phyloP scores from a whole-genome alignment of 164 flowering plant genomes.

The Berberis vulgaris region DNA sequence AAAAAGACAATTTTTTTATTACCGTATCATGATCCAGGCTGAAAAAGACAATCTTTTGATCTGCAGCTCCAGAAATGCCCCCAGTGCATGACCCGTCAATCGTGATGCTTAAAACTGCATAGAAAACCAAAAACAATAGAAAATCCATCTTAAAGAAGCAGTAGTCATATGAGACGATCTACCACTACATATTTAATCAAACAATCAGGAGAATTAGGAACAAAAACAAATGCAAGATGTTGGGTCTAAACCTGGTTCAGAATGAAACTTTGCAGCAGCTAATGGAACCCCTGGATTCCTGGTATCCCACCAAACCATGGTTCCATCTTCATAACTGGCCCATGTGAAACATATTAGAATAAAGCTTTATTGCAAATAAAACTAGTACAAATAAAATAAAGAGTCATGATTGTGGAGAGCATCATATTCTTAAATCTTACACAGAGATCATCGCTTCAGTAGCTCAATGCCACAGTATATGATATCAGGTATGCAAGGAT shows the following conservation, averaged over 20 bases:
- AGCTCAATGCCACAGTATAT: too few relatives aligned
- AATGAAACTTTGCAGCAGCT: constrained; percentile 63
- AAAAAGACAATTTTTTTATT: constrained; percentile 1
- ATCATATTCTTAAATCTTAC: too few relatives aligned
- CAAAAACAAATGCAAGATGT: too few relatives aligned
- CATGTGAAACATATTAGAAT: not conserved
- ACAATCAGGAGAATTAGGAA: too few relatives aligned
- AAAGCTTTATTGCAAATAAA: not conserved
- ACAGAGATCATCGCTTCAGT: too few relatives aligned
- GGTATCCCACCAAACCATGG: constrained; percentile 84
- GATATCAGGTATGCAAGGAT: too few relatives aligned
- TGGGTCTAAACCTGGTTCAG: constrained; percentile 48
- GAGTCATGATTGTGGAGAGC: too few relatives aligned
- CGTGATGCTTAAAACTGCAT: constrained; percentile 59
- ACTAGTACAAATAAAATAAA: too few relatives aligned
- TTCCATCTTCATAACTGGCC: constrained; percentile 88
- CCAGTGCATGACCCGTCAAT: constrained; percentile 59
- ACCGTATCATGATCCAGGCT: constrained; percentile 59
- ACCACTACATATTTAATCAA: too few relatives aligned
- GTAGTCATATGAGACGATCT: too few relatives aligned
- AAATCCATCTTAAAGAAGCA: too few relatives aligned
- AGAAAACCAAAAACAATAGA: not conserved
- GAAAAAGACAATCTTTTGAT: constrained; percentile 58
- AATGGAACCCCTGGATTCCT: constrained; percentile 62
- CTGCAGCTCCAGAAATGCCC: constrained; percentile 84